These are phyloP conservation scores for Alternaria novae-zelandiae DNA, from an alignment of 2,329 filamentous ascomycete species.

Conservation along the genomic window DNA sequence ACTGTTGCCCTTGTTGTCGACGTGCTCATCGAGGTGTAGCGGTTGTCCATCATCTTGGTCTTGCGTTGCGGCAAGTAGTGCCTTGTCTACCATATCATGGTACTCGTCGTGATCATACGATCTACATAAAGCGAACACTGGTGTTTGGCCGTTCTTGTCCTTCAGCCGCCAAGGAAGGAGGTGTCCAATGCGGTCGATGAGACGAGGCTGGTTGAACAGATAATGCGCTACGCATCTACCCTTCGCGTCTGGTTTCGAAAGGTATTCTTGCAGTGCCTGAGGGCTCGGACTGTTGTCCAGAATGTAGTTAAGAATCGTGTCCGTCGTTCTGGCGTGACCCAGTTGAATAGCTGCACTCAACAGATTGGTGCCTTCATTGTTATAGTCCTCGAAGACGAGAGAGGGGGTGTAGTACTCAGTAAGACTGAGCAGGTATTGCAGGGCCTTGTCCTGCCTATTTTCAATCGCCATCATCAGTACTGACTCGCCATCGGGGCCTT, in stretches of 20 bases:
- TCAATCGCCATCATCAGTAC: constrained; percentile 67
- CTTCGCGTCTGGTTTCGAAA: constrained; percentile 78
- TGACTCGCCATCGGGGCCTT: constrained; percentile 76
- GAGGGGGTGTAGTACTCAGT: constrained; percentile 75
- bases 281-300: constrained; percentile 61
- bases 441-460: constrained; percentile 69
- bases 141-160: constrained; percentile 98
- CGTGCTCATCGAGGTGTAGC: constrained; percentile 90
- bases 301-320: constrained; percentile 76
- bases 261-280: constrained; percentile 68
- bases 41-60: constrained; percentile 78
- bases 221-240: constrained; percentile 95
- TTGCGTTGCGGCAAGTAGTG: constrained; percentile 73
- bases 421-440: constrained; percentile 81
- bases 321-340: constrained; percentile 75
- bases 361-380: constrained; percentile 88
- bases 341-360: constrained; percentile 90
- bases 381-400: constrained; percentile 79
- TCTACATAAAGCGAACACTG: constrained; percentile 89
- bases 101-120: constrained; percentile 95
- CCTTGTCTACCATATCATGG: constrained; percentile 82
- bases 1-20: constrained; percentile 92
- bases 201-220: constrained; percentile 83
- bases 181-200: constrained; percentile 78
- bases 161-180: constrained; percentile 87